Base-by-base conservation (phyloP, 78 protist species). In the Mastigamoeba balamuthi region DNA sequence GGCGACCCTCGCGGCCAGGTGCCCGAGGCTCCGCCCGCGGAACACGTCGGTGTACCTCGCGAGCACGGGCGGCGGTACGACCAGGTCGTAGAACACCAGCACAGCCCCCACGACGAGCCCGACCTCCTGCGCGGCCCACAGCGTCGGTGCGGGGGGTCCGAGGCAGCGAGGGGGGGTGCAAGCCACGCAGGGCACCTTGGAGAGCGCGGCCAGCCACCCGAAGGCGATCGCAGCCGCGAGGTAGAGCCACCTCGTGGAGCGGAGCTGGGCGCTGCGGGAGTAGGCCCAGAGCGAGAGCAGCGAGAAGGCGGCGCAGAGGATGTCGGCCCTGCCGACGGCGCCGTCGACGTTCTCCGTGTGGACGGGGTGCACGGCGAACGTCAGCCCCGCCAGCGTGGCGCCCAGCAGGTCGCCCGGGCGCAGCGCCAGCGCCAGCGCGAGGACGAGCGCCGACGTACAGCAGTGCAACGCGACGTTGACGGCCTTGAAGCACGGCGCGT, bases 271-370 rank as follows among this genome's bases (percentile, higher is more conserved):
- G 58, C 58, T 25, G 17, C 17, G 17, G 33, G 17, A 17, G 58
- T 48, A 48, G 58, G 58, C 17, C 33, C 17, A 48, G 58, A 48
- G 17, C 33, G 58, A 48, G 33, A 4, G 39, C 52, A 52, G 52
- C 8, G 42, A 66, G 52, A 72, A 72, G 33, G 7, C 6, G 6
- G 69, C 64, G 27, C 53, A 64, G 28, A 81, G 72, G 52, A 76
- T 28, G 28, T 81, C 85, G 1, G 85, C 79, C 0, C 85, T 52
- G 58, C 85, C 85, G 6, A 81, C 85, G 25, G 64, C n/a, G 35
- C 78, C 78, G 17, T 66, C 27, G 35, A 81, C 85, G 0, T 77
- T 78, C 72, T 81, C 85, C 9, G 9, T 1, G 36, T 81, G 85
- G 2, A 81, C 52, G 2, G 85, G 85, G 8, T 81, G 85, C 10